Conservation (phyloP, 495 filamentous ascomycete species). For the Astrothelium subdiscretum region DNA sequence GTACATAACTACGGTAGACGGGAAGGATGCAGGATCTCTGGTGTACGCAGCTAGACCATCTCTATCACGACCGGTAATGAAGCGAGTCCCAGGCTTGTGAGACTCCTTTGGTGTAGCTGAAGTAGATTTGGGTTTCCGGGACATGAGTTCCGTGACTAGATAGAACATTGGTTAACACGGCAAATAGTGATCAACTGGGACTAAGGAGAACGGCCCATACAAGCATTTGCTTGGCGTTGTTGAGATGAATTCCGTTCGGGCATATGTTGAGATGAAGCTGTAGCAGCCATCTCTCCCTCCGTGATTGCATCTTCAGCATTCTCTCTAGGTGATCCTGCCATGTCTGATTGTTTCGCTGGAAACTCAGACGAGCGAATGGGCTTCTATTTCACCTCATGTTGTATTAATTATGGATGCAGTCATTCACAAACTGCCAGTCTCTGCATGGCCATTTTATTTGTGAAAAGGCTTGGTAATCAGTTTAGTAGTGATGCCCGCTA, state of each 20-base stretch:
- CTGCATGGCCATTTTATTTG: no score
- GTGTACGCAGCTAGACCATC: conserved; percentile 64
- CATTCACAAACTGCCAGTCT: no score
- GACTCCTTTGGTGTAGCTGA: conserved; percentile 17
- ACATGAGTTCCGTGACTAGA: conserved; percentile 59
- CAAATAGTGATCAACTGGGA: not conserved
- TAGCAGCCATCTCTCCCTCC: conserved; percentile 4
- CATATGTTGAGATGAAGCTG: not conserved
- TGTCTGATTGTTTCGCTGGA: not conserved
- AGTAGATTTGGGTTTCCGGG: conserved; percentile 38
- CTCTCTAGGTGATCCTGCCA: not conserved
- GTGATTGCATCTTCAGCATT: conserved; percentile 3
- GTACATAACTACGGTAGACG: conserved; percentile 51
- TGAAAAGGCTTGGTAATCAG: no score
- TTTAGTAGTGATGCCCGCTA: no score
- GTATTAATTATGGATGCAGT: no score
- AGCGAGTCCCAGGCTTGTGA: conserved; percentile 21
- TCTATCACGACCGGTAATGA: conserved; percentile 24
- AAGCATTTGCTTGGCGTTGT: not conserved
- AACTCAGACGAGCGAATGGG: not conserved
- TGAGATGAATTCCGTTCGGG: not conserved
- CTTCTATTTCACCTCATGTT: not conserved
- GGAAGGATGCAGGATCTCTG: conserved; percentile 51
- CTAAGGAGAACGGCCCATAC: not conserved
- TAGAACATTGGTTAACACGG: conserved; percentile 3